These are phyloP conservation scores for Actinidia arguta DNA, from an alignment of 179 eudicot species.

Conservation along the genomic window DNA sequence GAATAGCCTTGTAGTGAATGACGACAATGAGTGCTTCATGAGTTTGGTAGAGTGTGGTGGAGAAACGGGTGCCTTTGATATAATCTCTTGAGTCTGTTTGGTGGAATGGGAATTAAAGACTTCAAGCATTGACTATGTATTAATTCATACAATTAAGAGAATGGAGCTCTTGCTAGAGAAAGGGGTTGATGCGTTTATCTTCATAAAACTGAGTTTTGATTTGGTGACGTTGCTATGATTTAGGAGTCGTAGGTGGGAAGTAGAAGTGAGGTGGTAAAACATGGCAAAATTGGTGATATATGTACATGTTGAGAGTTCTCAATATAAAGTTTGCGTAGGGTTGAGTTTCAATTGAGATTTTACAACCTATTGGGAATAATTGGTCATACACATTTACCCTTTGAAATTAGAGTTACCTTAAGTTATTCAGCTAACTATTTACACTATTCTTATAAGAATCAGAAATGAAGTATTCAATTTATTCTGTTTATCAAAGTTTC, in stretches of 20 bases:
- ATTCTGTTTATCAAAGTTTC: not conserved
- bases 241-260: not conserved
- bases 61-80: too few species aligned
- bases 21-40: not conserved
- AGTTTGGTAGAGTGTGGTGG: not conserved
- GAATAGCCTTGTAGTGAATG: not conserved
- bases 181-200: not conserved
- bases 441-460: not conserved
- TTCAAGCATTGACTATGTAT: not conserved
- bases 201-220: not conserved
- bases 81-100: not conserved
- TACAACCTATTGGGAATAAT: not conserved
- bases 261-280: not conserved
- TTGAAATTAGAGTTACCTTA: not conserved
- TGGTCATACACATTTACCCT: not conserved
- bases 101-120: not conserved
- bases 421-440: not conserved
- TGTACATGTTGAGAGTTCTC: not conserved
- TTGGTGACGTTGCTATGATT: not conserved
- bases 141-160: not conserved
- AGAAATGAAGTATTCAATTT: conserved; percentile 8
- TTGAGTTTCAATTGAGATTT: conserved; percentile 1
- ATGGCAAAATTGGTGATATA: not conserved
- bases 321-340: not conserved
- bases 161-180: not conserved